Base-by-base conservation (phyloP, 129 eudicot genomes). In the Ambrosia artemisiifolia region DNA sequence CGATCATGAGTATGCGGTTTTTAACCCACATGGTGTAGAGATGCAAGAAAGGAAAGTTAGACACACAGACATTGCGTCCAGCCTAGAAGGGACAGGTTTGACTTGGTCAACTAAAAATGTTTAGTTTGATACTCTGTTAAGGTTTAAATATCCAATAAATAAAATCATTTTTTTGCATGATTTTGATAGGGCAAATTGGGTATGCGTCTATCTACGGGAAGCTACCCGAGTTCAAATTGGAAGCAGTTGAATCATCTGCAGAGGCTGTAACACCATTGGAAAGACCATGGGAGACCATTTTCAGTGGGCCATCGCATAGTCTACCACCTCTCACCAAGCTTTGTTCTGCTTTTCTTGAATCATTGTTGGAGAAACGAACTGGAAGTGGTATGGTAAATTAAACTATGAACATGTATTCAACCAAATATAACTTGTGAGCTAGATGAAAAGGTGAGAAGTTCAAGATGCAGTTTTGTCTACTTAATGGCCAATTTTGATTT, bases 261-360 rank as follows among this genome's bases (percentile, higher is more conserved):
- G 66, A 72, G 35, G 38, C 70, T 38, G 47, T 84, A 14, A 59
- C 75, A 53, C 85, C 87, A 34, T 77, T 86, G 0, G 96, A 83
- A 56, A 81, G 87, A 59, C 77, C 82, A 16, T 94, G 96, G 97
- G 92, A 90, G 82, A 82, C 89, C 12, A 77, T 94, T 16, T 90
- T 94, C 42, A 86, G 87, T 34, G 99, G 97, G 28, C 87, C 97
- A 2, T 94, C 99, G 62, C 97, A 90, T 62, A 79, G 68, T 34
- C 83, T 94, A 70, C 97, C 98, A 68, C 84, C 97, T 51, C 92
- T 94, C 43, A 80, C 91, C 20, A 94, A 86, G 76, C 70, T 88
- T 50, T 94, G 93, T 64, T 85, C 93, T 0, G 83, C 53, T 20
- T 94, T 87, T 66, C 70, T 94, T 32, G 98, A 94, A 74, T 90